These are phyloP conservation scores for Capsicum chinense DNA, from an alignment of 257 asterid genomes.

Conservation along the genomic window DNA sequence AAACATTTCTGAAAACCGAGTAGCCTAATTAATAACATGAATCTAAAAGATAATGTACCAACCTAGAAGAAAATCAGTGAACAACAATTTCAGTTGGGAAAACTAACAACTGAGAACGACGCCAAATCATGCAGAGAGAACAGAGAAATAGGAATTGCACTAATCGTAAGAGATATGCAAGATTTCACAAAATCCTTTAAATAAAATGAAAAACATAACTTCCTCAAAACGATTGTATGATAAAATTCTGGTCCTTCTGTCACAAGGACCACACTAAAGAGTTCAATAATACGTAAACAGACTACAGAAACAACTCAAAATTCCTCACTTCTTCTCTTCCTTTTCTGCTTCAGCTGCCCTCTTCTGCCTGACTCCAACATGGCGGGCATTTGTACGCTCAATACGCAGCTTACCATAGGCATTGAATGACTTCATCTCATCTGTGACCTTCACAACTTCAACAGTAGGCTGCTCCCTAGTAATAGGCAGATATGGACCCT, in stretches of 20 bases:
- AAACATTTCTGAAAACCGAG: no score
- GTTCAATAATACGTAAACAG: not conserved
- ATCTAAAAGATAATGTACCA: no score
- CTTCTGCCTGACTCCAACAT: not conserved
- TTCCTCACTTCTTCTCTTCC: constrained; percentile 25
- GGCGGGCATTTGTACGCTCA: constrained; percentile 22
- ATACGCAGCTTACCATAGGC: constrained; percentile 26
- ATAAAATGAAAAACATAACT: not conserved
- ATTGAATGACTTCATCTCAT: constrained; percentile 17
- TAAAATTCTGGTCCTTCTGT: not conserved
- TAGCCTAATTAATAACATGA: no score
- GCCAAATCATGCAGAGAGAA: no score
- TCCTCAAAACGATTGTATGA: constrained; percentile 20
- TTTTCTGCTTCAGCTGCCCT: constrained; percentile 28
- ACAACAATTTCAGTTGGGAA: no score
- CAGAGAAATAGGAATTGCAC: no score
- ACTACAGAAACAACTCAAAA: not conserved
- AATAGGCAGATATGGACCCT: constrained; percentile 2
- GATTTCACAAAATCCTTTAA: no score
- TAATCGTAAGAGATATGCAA: no score
- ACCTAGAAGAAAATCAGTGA: no score
- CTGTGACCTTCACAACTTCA: constrained; percentile 27
- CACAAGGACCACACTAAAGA: not conserved
- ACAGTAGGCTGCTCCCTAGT: constrained; percentile 33
- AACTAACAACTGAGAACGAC: no score